These are phyloP conservation scores for Candida freyschussii DNA, from an alignment of 1,139 yeast species.

Conservation along the genomic window DNA sequence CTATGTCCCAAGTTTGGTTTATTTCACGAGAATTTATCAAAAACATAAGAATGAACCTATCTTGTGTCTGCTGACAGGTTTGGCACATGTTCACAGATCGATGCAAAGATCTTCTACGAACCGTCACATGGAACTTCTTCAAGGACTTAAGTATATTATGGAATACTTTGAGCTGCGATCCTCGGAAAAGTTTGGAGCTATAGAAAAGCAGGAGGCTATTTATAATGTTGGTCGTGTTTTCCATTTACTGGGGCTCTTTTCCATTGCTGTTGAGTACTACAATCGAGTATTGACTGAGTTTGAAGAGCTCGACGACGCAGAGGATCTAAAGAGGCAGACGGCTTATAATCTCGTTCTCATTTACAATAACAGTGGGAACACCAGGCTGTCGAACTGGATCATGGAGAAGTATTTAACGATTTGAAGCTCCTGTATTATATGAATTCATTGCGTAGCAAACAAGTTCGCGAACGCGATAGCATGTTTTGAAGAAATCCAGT, in stretches of 20 bases:
- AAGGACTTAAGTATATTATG: constrained; percentile 73
- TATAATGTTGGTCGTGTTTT: constrained; percentile 83
- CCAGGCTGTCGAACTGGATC: constrained; percentile 52
- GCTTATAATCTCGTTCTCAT: constrained; percentile 81
- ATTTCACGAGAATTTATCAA: constrained; percentile 57
- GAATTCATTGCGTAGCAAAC: too few species aligned
- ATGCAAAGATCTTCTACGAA: constrained; percentile 85
- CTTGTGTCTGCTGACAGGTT: constrained; percentile 66
- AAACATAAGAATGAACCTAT: constrained; percentile 71
- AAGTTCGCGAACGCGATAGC: too few species aligned
- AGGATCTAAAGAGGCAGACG: constrained; percentile 62
- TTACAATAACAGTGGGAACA: constrained; percentile 72
- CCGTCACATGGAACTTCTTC: constrained; percentile 81
- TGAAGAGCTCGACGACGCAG: constrained; percentile 29
- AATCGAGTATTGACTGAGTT: constrained; percentile 48
- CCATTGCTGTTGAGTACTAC: constrained; percentile 71
- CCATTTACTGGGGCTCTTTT: constrained; percentile 73
- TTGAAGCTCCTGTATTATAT: constrained; percentile 6
- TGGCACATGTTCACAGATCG: constrained; percentile 85
- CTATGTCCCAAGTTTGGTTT: constrained; percentile 72
- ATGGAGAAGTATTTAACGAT: constrained; percentile 54
- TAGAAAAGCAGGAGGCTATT: constrained; percentile 69
- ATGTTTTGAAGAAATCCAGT: too few species aligned
- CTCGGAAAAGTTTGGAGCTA: constrained; percentile 32
- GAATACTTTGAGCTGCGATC: constrained; percentile 58